Evolutionary conservation across 257 asterid species (phyloP).

Genomic region (Anisodus acutangulus): DNA sequence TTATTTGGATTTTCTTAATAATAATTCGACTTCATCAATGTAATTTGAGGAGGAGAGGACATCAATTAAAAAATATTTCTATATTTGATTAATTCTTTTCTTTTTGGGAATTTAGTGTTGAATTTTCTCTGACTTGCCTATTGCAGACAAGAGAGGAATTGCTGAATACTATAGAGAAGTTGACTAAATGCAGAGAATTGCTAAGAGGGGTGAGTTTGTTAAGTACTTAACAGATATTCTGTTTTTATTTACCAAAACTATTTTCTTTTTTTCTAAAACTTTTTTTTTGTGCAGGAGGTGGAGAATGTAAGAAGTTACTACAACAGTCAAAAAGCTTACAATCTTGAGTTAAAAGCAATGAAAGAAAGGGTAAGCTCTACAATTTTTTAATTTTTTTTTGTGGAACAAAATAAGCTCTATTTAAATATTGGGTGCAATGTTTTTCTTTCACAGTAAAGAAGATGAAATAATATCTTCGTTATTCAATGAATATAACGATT

Average conservation of each 20-base stretch:
- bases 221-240: neutral
- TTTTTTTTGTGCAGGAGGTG: neutral
- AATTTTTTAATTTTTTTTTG: neutral
- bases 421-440: no score
- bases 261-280: neutral
- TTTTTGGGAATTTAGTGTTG: neutral
- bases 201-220: conserved; percentile 48
- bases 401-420: neutral
- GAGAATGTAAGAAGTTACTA: conserved; percentile 37
- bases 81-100: neutral
- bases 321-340: conserved; percentile 40
- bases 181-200: conserved; percentile 44
- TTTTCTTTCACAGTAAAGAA: no score
- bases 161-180: conserved; percentile 37
- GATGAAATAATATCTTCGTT: no score
- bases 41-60: no score
- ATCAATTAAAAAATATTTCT: neutral
- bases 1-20: no score
- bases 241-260: neutral
- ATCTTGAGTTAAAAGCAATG: conserved; percentile 44
- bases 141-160: conserved; percentile 51
- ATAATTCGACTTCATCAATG: no score
- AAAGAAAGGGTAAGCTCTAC: conserved; percentile 43
- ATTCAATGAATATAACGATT: no score
- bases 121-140: neutral